Base-by-base conservation (phyloP, 2,329 filamentous ascomycete genomes). In the Mycogone perniciosa region DNA sequence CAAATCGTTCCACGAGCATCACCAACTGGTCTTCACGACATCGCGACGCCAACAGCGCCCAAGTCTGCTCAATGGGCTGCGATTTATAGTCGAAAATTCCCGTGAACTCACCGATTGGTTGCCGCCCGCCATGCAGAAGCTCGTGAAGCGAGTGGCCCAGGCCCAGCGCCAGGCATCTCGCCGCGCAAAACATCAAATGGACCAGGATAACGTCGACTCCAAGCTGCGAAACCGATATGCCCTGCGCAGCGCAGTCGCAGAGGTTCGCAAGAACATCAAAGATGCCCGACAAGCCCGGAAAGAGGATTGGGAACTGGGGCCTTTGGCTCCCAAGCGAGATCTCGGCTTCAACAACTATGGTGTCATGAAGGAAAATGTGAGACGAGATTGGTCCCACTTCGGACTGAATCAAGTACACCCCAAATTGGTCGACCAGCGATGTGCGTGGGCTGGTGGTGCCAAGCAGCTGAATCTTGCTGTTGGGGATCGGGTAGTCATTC, bases 401-500 rank as follows among this genome's bases (percentile, higher is more conserved):
- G 66, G 66, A 9, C 50, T 57, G 30, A 52, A 66, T 44, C 47
- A 55, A 10, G 59, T 64, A 46, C 64, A 60, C 5, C 60, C 60
- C 5, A 63, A 67, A 57, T 59, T 76, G 48, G 54, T 69, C 30
- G 65, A 70, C 50, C 66, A 71, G 57, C 68, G 77, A 38, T 74
- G 71, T 55, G 73, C 68, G 31, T 83, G 80, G 80, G 76, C 76
- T n/a, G 77, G 80, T 41, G 76, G 75, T 34, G 57, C 68, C 31
- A 72, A 73, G 58, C 76, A 77, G 66, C 73, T 88, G 54, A 85
- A 82, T 57, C 72, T 91, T 52, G 79, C 76, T 27, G 63, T 71
- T 4, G 83, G 84, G 6, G 93, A 97, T 69, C 80, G 93, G 53
- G 90, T 96, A 31, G 88, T 92, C 48, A 72, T 97, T 52, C 71